phyloP scores from a whole-genome alignment of 345 rosid species.

The Fremontodendron californicum region DNA sequence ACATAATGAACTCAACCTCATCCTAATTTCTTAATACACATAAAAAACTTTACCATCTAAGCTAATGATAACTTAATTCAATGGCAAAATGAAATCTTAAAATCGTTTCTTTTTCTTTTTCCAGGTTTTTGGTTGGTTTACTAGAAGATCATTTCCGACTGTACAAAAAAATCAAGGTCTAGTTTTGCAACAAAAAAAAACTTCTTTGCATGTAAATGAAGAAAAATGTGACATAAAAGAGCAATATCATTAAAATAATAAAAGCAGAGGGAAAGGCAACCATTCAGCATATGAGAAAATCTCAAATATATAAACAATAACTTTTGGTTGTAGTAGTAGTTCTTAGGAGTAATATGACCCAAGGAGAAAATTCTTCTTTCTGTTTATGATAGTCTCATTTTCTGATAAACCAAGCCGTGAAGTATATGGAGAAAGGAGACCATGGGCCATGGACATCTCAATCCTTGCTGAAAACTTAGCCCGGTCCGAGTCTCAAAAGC shows the following conservation, averaged over 20 bases:
- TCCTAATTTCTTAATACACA: too few species aligned
- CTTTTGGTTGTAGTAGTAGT: too few species aligned
- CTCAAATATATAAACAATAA: not conserved
- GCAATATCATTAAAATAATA: not conserved
- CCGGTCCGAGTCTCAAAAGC: too few species aligned
- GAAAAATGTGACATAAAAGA: not conserved
- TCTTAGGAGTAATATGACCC: too few species aligned
- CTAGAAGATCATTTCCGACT: not conserved
- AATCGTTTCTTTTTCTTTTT: too few species aligned
- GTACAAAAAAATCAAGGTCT: not conserved
- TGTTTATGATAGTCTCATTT: not conserved
- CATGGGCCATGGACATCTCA: too few species aligned
- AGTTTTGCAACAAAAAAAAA: not conserved
- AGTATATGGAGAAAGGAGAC: not conserved
- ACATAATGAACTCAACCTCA: too few species aligned
- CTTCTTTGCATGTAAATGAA: not conserved
- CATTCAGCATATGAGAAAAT: not conserved
- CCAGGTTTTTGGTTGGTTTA: not conserved
- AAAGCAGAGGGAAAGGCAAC: not conserved
- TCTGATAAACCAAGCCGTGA: not conserved
- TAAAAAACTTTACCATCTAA: too few species aligned
- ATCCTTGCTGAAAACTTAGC: too few species aligned
- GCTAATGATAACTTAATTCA: too few species aligned
- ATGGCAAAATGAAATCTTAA: too few species aligned
- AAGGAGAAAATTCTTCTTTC: too few species aligned